Base-by-base conservation (phyloP, 208 protist species). In the Wallacemonas sp. region DNA sequence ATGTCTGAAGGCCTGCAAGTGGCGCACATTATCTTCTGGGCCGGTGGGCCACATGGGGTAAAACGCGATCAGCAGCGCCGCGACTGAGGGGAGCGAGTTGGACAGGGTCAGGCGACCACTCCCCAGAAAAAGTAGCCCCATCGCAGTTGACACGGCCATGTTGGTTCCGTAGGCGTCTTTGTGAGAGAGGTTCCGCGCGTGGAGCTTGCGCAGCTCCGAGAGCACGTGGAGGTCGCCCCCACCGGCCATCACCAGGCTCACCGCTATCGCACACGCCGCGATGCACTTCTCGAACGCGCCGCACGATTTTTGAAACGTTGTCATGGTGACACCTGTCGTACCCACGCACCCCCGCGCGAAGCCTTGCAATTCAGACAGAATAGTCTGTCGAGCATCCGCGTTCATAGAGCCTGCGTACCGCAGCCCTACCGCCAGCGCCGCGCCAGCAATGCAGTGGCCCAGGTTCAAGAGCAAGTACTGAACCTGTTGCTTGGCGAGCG, bases 81-180 rank as follows among this genome's bases (percentile, higher is more conserved):
- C 98, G 42, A 98, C 82, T 0, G 95, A 81, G 5, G 56, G 27
- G 19, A 88, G 66, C 14, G 73, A 82, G 33, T 82, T 98, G 15
- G 79, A 86, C n/a, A 99, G 73, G 0, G 93, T 96, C 17, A 91
- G 79, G 15, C 86, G 76, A 12, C 95, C 95, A 26, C 85, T 94
- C 26, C 97, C 97, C 11, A 99, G 77, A 54, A 98, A 99, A 0
- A 99, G 69, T 22, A 99, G 66, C 11, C 98, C 98, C 38, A 97
- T 84, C 8, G 94, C 82, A 91, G 99, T 98, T 33, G 82, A 80
- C 8, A 97, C 60, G 4, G 96, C 86, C 96, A 98, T 97, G 75
- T 98, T 93, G 27, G 80, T 75, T 24, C 98, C 97, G 79, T 98
- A 99, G 28, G n/a, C 19, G 28, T 58, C 51, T 0, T 9, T 31